Base-by-base conservation (phyloP, 768 basidiomycete genomes). In the Flagelloscypha sp. region DNA sequence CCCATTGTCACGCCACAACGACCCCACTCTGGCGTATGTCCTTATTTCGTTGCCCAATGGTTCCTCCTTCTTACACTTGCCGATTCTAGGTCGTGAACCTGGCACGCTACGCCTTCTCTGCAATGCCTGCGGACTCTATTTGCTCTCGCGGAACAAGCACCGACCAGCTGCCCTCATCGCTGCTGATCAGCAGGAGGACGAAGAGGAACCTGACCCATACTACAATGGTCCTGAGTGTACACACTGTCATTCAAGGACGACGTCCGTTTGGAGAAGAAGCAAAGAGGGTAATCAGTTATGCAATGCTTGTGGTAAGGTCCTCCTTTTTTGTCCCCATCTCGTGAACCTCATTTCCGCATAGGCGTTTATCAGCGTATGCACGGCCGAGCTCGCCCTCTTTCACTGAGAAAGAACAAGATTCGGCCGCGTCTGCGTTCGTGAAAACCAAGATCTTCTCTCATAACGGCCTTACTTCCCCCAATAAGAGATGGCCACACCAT, bases 81-180 rank as follows among this genome's bases (percentile, higher is more conserved):
- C n/a, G n/a, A n/a, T n/a, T n/a, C n/a, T n/a, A n/a, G n/a, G n/a
- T 2, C 36, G 41, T 18, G 24, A 42, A 13, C 41, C 41, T 2
- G 9, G 23, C 8, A 42, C 41, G 7, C 41, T 33, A n/a, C n/a
- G 23, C 4, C 12, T 36, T 0, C 21, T 42, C 1, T 42, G 41
- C 31, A 42, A 42, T 12, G 41, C 41, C n/a, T 42, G 41, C 20
- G 41, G 41, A 5, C 27, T 42, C 7, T 42, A 42, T 13, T 27
- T 42, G 2, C 36, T 33, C 10, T 36, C 36, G 31, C 41, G 41
- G 11, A 24, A 30, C 31, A 13, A 15, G 7, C 25, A 13, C 0
- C 41, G 41, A 4, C 28, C 30, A n/a, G 41, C 36, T 3, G 41
- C 36, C 31, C 17, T 18, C 24, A 11, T 2, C 20, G 8, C 15